Evolutionary conservation across 1,284 basidiomycete species (phyloP), one percentile per base, ranked within the genome.

Genomic region (Cutaneotrichosporon arboriforme): DNA sequence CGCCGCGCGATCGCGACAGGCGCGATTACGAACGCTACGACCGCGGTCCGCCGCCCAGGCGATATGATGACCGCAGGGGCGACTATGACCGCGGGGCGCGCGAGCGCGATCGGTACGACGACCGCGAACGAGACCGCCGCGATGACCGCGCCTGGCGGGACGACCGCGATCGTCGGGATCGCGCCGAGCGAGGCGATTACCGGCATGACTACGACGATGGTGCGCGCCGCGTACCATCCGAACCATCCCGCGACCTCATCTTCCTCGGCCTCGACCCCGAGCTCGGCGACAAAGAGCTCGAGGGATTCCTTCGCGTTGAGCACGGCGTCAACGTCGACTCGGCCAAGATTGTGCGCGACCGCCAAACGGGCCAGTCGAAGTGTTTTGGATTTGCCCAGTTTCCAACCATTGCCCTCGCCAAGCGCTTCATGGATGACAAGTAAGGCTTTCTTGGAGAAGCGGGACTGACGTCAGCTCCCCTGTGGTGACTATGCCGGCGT

Each of bases 351-450:
- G 91, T 93, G 73, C 84, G 87, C 79, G 92, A 96, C 75, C 86
- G 87, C 81, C 81, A 82, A 81, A 85, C 89, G 83, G 90, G 90
- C 81, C 75, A 81, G 58, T 91, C 89, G 51, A 92, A 92, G 77
- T 86, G 88, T 66, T 94, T 93, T 70, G 92, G 90, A 48, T 97
- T 97, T 74, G 91, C 89, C 63, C 86, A 90, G 74, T 96, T 97
- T 72, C 76, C 84, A 33, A 85, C 80, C 55, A 79, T 86, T 43
- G 87, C 89, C 63, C 86, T 89, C 59, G 90, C 92, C 14, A 81
- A 84, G 57, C 82, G 85, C 9, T 93, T 96, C 72, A 85, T 97
- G 69, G 84, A 88, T 60, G 85, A 87, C 39, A 82, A 86, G 74
- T 75, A 39, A 55, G 73, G n/a, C n/a, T n/a, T 61, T 9, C 20